Conservation (phyloP, 768 basidiomycete genomes). For the Kwoniella shandongensis region DNA sequence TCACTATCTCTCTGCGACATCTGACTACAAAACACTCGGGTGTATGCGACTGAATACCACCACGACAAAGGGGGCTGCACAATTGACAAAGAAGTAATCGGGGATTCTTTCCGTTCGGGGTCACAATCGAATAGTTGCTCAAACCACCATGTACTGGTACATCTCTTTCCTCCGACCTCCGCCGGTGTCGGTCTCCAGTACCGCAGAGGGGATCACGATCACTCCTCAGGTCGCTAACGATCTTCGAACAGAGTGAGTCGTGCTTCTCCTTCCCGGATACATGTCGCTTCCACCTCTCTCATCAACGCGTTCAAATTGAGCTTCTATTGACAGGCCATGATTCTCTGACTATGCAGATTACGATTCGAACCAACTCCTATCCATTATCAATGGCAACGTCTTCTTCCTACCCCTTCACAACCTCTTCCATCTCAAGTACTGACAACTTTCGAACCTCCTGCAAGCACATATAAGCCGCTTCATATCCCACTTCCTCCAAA, state of each 20-base stretch:
- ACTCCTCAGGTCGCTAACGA: constrained; percentile 89
- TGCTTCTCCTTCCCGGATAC: too few species aligned
- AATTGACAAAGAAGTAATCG: too few species aligned
- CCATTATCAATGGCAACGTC: constrained; percentile 65
- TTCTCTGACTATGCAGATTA: constrained; percentile 42
- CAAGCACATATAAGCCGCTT: constrained; percentile 73
- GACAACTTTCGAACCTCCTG: constrained; percentile 66
- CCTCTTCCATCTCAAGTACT: constrained; percentile 58
- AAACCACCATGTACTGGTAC: constrained; percentile 94
- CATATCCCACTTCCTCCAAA: constrained; percentile 65
- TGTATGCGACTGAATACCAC: too few species aligned
- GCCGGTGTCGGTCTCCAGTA: constrained; percentile 58
- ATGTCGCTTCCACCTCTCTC: too few species aligned
- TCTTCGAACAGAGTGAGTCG: constrained; percentile 71
- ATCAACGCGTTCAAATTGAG: neutral
- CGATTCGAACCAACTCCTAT: constrained; percentile 64
- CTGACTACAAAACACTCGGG: too few species aligned
- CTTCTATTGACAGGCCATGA: neutral
- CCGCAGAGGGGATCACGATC: constrained; percentile 58
- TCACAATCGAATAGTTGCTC: too few species aligned
- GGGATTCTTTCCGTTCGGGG: too few species aligned
- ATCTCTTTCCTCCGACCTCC: constrained; percentile 86
- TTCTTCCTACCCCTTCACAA: constrained; percentile 8
- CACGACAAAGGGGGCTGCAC: too few species aligned
- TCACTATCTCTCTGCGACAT: too few species aligned